Base-by-base conservation (phyloP, 495 filamentous ascomycete species). In the Penicillium fimorum region DNA sequence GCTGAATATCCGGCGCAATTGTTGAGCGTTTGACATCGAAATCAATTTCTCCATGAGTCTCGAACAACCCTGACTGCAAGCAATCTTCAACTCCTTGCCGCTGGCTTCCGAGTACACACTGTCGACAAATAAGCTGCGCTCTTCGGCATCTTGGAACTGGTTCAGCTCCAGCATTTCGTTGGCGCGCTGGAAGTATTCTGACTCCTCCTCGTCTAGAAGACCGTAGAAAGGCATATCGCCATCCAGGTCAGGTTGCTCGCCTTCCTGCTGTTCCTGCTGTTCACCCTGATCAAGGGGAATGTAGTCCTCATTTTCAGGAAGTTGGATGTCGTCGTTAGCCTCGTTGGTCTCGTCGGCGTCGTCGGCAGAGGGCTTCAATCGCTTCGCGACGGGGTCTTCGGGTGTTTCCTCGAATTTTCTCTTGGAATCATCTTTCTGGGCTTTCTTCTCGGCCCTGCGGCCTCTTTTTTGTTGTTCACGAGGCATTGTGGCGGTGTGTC, bases 41-140 rank as follows among this genome's bases (percentile, higher is more conserved):
- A 98, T 94, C 66, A 97, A 69, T 33, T 91, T 81, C 72, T 98
- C 95, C 85, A 97, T 87, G 41, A 97, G 77, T 32, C 94, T 79
- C 44, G 94, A 98, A 71, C 92, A 97, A 3, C 89, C 92, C 75
- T 98, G 94, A 68, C 89, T 95, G 74, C 87, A 90, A 18, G 92
- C 94, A 64, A 98, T 83, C 77, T 97, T 98, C 70, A 97, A 77
- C 66, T 97, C 94, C 71, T 97, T 97, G 44, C 90, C 91, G 44
- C 83, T 77, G 17, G 92, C 91, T 69, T 97, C 94, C 55, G 79
- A 74, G 70, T 88, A 96, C 44, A 97, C 87, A 70, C 87, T 96
- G 15, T 84, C 81, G 15, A 98, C 74, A 68, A 97, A 97, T 50
- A 96, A 66, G 32, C 77, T 68, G 53, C 88, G 83, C 62, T 96